Percentiles rank a stretch among this genome's conserved stretches.
These are phyloP conservation scores for Xerocomus brunneocitrinus DNA, from an alignment of 768 basidiomycete genomes.

Conservation along the genomic window DNA sequence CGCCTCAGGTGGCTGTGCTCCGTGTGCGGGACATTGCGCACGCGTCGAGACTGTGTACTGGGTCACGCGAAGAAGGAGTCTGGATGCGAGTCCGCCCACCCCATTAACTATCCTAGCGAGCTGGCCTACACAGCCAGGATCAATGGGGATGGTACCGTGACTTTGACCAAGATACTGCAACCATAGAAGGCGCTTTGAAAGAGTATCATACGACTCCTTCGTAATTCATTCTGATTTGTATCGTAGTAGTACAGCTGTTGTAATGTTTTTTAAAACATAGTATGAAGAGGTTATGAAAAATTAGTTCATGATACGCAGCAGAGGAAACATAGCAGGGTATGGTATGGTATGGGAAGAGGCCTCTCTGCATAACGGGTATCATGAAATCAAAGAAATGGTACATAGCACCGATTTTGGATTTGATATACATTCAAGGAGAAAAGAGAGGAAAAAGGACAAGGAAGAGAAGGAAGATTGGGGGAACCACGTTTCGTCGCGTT, in stretches of 20 bases:
- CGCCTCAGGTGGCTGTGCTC: conserved; percentile 17
- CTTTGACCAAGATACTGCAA: conserved; percentile 16
- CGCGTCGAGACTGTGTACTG: conserved; percentile 17
- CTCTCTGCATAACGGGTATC: conserved; percentile 8
- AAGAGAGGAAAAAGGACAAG: neutral
- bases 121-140: conserved; percentile 6
- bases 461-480: neutral
- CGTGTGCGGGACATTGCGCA: conserved; percentile 6
- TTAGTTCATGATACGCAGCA: conserved; percentile 5
- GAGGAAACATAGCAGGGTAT: conserved; percentile 3
- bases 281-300: neutral
- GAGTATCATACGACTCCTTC: neutral
- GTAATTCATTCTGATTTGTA: neutral
- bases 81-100: neutral
- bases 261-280: conserved; percentile 10
- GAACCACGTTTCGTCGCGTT: neutral
- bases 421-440: neutral
- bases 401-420: conserved; percentile 1
- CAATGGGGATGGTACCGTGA: conserved; percentile 8
- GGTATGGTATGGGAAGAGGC: neutral
- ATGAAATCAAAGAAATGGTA: conserved; percentile 1
- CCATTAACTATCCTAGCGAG: conserved; percentile 14
- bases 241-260: conserved; percentile 16
- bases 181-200: neutral
- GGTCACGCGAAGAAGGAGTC: conserved; percentile 3